Percentiles rank a stretch among this genome's conserved stretches.
phyloP scores from a whole-genome alignment of 2,329 filamentous ascomycete genomes.

The Conoideocrella luteorostrata region DNA sequence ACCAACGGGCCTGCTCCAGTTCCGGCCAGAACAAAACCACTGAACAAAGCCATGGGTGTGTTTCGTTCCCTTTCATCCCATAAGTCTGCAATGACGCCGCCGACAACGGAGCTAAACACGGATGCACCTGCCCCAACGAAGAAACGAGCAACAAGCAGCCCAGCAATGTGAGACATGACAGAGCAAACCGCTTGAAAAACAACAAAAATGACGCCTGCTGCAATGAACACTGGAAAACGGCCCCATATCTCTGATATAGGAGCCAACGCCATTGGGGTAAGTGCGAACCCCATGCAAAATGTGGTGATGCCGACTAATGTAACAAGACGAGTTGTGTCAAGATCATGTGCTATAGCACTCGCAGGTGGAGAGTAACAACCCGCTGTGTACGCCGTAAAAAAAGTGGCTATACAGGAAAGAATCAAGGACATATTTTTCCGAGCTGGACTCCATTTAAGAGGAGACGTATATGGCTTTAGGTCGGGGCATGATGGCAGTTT shows the following conservation, averaged over 20 bases:
- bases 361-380: conserved; percentile 72
- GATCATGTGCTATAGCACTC: conserved; percentile 57
- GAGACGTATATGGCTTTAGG: conserved; percentile 60
- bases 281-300: conserved; percentile 74
- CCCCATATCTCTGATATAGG: conserved; percentile 87
- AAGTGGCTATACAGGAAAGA: conserved; percentile 70
- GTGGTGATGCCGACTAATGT: conserved; percentile 71
- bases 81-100: conserved; percentile 84
- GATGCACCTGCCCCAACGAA: conserved; percentile 71
- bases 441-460: conserved; percentile 63
- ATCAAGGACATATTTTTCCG: conserved; percentile 66
- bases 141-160: conserved; percentile 71
- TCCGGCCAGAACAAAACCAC: conserved; percentile 69
- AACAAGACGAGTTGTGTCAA: conserved; percentile 58
- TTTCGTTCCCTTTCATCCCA: conserved; percentile 75
- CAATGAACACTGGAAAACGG: conserved; percentile 73
- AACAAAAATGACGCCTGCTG: conserved; percentile 66
- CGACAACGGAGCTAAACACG: conserved; percentile 81
- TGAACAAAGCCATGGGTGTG: conserved; percentile 84
- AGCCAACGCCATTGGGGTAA: conserved; percentile 82
- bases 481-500: conserved; percentile 55
- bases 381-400: conserved; percentile 72
- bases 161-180: conserved; percentile 60
- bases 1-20: conserved; percentile 74
- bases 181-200: conserved; percentile 67